phyloP scores from a whole-genome alignment of 129 eudicot species.

The Tagetes erecta region DNA sequence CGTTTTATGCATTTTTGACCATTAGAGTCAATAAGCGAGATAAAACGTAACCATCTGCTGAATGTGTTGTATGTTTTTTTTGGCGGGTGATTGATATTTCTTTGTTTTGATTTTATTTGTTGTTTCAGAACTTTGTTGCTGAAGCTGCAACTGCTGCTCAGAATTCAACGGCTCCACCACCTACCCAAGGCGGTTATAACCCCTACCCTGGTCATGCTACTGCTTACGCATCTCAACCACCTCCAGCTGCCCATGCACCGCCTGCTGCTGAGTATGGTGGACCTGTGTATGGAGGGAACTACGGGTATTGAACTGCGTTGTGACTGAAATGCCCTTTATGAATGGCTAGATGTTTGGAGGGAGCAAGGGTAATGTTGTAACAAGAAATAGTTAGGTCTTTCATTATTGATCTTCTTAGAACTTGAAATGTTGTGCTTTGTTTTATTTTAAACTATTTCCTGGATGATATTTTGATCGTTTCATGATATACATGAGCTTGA shows the following conservation, averaged over 20 bases:
- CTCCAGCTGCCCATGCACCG: slow-evolving; percentile 39
- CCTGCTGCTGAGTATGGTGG: slow-evolving; percentile 66
- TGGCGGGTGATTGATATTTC: neutral
- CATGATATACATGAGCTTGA: no score
- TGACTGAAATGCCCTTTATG: slow-evolving; percentile 24
- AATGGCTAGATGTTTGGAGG: slow-evolving; percentile 6
- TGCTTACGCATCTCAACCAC: slow-evolving; percentile 51
- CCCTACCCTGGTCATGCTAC: slow-evolving; percentile 59
- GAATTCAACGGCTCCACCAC: slow-evolving; percentile 44
- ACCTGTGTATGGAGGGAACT: slow-evolving; percentile 65
- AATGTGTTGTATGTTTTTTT: neutral
- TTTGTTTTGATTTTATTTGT: neutral
- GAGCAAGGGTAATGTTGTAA: slow-evolving; percentile 27
- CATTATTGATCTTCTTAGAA: neutral
- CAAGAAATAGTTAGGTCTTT: slow-evolving; percentile 28
- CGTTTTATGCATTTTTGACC: neutral
- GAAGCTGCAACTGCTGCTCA: slow-evolving; percentile 70
- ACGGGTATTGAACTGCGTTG: slow-evolving; percentile 51
- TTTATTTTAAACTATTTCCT: neutral
- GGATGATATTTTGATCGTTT: neutral
- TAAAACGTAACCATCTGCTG: no score
- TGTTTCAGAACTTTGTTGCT: slow-evolving; percentile 53
- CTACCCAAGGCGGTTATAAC: slow-evolving; percentile 69
- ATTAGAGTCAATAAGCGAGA: no score
- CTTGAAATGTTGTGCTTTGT: neutral